Base-by-base conservation (phyloP, 1,284 basidiomycete genomes). In the Flammula alnicola region DNA sequence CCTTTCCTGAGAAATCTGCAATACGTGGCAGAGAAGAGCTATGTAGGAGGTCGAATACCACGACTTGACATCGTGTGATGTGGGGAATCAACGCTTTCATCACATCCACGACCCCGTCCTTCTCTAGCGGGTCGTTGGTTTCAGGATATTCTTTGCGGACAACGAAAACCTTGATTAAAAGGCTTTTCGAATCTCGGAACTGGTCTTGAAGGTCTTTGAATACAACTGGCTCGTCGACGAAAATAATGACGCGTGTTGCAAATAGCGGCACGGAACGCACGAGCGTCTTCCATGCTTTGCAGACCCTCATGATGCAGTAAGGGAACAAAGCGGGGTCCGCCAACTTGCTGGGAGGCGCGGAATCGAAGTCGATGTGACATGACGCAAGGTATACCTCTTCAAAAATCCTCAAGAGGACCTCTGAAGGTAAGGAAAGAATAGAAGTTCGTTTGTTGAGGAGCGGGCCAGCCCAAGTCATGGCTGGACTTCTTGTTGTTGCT, bases 11-110 rank as follows among this genome's bases (percentile, higher is more conserved):
- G 31, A 57, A 54, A 27, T 50, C 37, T 5, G 31, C 41, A 22
- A 52, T 42, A n/a, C 27, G 52, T 1, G 52, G 52, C 8, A 57
- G 38, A 8, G 55, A 54, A 8, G 52, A 36, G 22, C 33, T 46
- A 26, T 54, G 44, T 7, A 57, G 35, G 26, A 57, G 23, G 31
- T 57, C 55, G 26, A 57, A 54, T 5, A 52, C 47, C 27, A 57
- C 43, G 8, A 57, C 55, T n/a, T 38, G 19, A n/a, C 49, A 54
- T 12, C 55, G 52, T 10, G 40, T 33, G 10, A 57, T 35, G 26
- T 57, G 49, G n/a, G 25, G 43, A 5, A 38, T 16, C 4, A 57
- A 14, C 3, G 36, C 36, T 22, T 50, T 35, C 33, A 50, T 44
- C 12, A 52, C 33, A 17, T 27, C 29, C 4, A 27, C 20, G 9